Conservation (phyloP, 495 filamentous ascomycete species). For the Penicillium flavigenum region DNA sequence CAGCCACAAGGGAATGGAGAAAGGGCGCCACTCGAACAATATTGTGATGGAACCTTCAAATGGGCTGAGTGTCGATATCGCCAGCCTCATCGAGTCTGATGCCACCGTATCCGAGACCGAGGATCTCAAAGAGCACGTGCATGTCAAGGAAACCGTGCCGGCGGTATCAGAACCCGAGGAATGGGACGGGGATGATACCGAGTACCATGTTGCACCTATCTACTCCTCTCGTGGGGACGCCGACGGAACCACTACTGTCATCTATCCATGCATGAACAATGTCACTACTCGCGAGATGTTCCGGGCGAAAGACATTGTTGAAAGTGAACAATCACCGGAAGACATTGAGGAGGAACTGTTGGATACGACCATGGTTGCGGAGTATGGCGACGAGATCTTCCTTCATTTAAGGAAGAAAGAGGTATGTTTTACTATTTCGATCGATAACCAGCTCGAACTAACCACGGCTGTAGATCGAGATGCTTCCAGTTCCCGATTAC, state of each 20-base stretch:
- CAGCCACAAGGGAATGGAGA: conserved; percentile 8
- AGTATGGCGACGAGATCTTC: conserved; percentile 96
- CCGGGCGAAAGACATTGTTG: conserved; percentile 65
- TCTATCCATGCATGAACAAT: conserved; percentile 58
- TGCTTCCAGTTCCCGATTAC: conserved; percentile 86
- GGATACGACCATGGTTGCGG: conserved; percentile 98
- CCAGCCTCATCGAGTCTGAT: conserved; percentile 11
- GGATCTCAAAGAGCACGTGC: conserved; percentile 15
- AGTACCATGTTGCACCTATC: conserved; percentile 75
- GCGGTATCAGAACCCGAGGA: conserved; percentile 61
- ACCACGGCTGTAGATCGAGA: conserved; percentile 56
- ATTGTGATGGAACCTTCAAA: not conserved
- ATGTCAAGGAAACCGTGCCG: not conserved
- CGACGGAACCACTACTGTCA: conserved; percentile 66
- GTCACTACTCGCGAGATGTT: conserved; percentile 58
- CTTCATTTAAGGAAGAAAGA: conserved; percentile 84
- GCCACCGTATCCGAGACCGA: conserved; percentile 18
- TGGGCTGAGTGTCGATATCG: not conserved
- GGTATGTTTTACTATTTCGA: conserved; percentile 53
- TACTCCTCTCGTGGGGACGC: conserved; percentile 74
- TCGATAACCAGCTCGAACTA: conserved; percentile 13
- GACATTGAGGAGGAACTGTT: conserved; percentile 83
- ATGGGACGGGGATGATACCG: conserved; percentile 75
- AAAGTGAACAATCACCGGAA: conserved; percentile 54
- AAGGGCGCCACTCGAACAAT: not conserved